Evolutionary conservation across 2,329 filamentous ascomycete species (phyloP).

Genomic region (Colletotrichum abscissum): DNA sequence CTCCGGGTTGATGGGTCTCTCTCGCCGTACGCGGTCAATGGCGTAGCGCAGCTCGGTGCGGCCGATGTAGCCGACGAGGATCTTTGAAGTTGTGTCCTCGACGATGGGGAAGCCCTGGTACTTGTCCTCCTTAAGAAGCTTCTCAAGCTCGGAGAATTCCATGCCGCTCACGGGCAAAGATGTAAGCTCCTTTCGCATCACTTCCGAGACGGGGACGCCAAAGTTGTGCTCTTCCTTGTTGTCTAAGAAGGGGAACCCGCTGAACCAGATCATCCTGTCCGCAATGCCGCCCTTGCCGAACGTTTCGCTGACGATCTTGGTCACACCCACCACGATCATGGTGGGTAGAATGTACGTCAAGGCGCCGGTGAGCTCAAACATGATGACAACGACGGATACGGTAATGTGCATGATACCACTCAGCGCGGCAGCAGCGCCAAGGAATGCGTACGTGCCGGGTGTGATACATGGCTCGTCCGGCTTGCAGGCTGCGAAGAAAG

Average conservation of each 20-base stretch:
- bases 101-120: constrained; percentile 96
- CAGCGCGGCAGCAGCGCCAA: constrained; percentile 90
- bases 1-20: constrained; percentile 72
- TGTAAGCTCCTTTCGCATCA: constrained; percentile 84
- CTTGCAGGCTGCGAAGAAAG: constrained; percentile 89
- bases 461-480: constrained; percentile 97
- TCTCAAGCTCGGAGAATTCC: constrained; percentile 80
- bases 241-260: constrained; percentile 95
- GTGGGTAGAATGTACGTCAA: constrained; percentile 96
- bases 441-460: constrained; percentile 94
- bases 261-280: constrained; percentile 99
- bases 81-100: constrained; percentile 76
- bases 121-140: constrained; percentile 78
- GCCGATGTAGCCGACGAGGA: constrained; percentile 90
- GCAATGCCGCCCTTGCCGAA: constrained; percentile 98
- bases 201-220: constrained; percentile 89
- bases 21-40: constrained; percentile 80
- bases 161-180: constrained; percentile 80
- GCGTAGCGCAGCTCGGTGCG: constrained; percentile 92
- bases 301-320: constrained; percentile 89
- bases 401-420: constrained; percentile 99
- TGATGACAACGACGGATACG: constrained; percentile 96
- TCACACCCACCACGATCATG: constrained; percentile 98
- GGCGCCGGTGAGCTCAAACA: constrained; percentile 99
- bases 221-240: constrained; percentile 98